These are phyloP conservation scores for Sporothrix brasiliensis DNA, from an alignment of 2,329 filamentous ascomycete genomes.

Conservation along the genomic window DNA sequence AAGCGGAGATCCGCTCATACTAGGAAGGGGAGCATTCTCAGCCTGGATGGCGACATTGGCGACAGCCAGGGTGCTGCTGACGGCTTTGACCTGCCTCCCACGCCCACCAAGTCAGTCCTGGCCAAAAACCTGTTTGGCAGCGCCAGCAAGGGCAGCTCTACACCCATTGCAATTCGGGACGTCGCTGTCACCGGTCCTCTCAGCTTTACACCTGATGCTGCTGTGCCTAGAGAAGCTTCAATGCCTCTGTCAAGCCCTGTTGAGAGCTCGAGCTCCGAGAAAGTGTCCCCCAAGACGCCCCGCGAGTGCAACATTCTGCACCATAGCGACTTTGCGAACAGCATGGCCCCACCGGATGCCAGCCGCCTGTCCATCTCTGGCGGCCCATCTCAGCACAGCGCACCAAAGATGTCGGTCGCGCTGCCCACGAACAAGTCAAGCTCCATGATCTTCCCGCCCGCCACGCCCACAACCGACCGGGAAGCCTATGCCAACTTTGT, in stretches of 20 bases:
- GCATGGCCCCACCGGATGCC: constrained; percentile 72
- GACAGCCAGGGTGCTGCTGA: constrained; percentile 53
- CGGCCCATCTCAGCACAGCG: constrained; percentile 38
- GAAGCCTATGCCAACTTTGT: constrained; percentile 57
- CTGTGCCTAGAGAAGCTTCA: not conserved
- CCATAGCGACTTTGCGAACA: constrained; percentile 23
- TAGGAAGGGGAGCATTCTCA: constrained; percentile 72
- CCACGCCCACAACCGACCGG: constrained; percentile 74
- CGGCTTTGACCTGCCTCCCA: constrained; percentile 76
- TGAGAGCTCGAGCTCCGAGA: constrained; percentile 55
- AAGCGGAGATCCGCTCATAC: constrained; percentile 53
- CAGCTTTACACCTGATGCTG: constrained; percentile 25
- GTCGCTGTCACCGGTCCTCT: not conserved
- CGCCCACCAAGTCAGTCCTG: constrained; percentile 75
- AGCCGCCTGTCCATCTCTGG: constrained; percentile 80
- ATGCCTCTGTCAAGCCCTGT: constrained; percentile 50
- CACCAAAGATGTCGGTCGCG: constrained; percentile 41
- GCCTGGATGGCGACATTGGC: constrained; percentile 70
- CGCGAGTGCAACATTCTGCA: constrained; percentile 57
- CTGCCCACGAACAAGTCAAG: constrained; percentile 35
- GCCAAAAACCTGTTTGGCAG: constrained; percentile 44
- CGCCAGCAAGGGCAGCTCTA: constrained; percentile 30
- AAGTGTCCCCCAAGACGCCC: constrained; percentile 72
- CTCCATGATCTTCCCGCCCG: constrained; percentile 59
- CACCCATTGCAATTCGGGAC: constrained; percentile 36